Evolutionary conservation across 2,329 filamentous ascomycete genomes (phyloP), one percentile per base, ranked within the genome.

Genomic region (Alternaria ventricosa): DNA sequence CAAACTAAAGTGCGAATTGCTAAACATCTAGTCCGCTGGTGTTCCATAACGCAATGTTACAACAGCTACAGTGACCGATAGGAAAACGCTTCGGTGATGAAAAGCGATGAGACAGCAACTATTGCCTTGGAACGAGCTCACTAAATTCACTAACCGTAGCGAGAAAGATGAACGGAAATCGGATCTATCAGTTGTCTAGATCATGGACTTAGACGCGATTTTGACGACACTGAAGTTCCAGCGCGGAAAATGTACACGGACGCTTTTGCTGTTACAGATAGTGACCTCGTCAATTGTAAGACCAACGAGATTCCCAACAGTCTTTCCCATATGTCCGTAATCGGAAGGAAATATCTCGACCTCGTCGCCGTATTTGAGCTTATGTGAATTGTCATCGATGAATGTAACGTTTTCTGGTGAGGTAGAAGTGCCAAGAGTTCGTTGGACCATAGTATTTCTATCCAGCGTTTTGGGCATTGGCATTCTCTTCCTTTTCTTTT

Each of bases 321-420:
- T 76, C 51, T 71, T 78, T 36, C 75, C 72, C 25, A 55, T 68
- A 18, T 72, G 70, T 10, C 76, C 75, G 44, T 76, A 79, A 60
- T 79, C 77, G 12, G 73, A 71, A 12, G 75, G 71, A 49, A 68
- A 77, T 4, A 78, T 63, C 30, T 84, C 81, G 4, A 93, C 87
- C 47, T 75, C 65, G 28, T 86, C 81, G 1, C 89, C 90, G 63
- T 79, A 82, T 55, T 79, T 78, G 64, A 92, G 73, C 0, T 83
- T 82, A 53, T 85, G 78, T 3, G 86, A 84, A 74, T 92, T 89
- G 5, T 81, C 12, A 58, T 59, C 57, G 87, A 86, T 45, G 79
- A 82, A 73, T 82, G 86, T 7, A 71, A 73, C 11, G 82, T 80
- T 5, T 68, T 74, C 5, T 78, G 73, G 25, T 88, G 83, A 10